These are phyloP conservation scores for Bretschneidera sinensis DNA, from an alignment of 345 rosid genomes.

Conservation along the genomic window DNA sequence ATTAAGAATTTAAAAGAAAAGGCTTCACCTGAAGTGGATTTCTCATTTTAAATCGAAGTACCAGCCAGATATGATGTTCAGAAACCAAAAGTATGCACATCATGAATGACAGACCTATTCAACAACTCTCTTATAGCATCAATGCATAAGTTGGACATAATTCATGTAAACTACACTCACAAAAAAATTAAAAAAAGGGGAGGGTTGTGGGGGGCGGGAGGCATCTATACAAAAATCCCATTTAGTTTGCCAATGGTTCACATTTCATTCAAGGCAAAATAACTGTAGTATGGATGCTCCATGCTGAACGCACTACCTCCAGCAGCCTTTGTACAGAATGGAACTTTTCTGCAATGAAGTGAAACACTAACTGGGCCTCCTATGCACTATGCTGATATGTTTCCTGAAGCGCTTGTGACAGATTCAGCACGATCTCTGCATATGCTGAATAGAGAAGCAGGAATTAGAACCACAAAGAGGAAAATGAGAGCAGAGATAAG, in stretches of 20 bases:
- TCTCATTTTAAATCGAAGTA: too few species aligned
- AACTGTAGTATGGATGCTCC: neutral
- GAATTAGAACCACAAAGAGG: neutral
- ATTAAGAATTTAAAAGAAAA: too few species aligned
- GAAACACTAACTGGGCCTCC: constrained; percentile 23
- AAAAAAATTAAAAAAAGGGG: too few species aligned
- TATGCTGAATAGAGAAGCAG: constrained; percentile 48
- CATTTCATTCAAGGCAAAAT: neutral
- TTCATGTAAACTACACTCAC: neutral
- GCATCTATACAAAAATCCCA: neutral
- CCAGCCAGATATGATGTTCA: too few species aligned
- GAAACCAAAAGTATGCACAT: too few species aligned
- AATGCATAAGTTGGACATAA: too few species aligned
- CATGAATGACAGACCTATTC: too few species aligned
- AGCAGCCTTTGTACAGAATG: neutral
- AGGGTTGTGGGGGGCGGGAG: too few species aligned
- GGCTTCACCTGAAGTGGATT: too few species aligned
- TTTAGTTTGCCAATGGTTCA: neutral
- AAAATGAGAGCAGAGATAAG: neutral
- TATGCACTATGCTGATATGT: constrained; percentile 34
- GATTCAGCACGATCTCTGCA: constrained; percentile 82
- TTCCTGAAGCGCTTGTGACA: constrained; percentile 63
- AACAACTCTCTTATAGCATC: too few species aligned
- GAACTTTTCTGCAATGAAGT: neutral
- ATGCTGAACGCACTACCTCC: neutral